Evolutionary conservation across 345 rosid genomes (phyloP).

Genomic region (Gossypium bickii): DNA sequence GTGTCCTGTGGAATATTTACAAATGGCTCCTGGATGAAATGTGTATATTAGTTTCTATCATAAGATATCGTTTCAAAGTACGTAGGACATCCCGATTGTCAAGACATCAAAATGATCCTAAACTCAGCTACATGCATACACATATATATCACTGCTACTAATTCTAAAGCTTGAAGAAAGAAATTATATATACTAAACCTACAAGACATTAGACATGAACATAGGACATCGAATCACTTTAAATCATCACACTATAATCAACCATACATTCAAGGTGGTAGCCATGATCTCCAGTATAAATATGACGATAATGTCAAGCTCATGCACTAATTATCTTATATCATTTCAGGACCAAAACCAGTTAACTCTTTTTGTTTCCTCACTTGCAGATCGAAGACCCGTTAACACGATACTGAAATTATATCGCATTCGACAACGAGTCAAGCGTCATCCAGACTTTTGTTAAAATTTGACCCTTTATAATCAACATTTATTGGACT

Average conservation of each 20-base stretch:
- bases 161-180: background rate
- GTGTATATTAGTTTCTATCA: constrained; percentile 13
- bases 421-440: background rate
- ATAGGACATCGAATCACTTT: background rate
- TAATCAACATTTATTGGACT: background rate
- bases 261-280: background rate
- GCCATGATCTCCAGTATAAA: background rate
- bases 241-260: background rate
- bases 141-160: background rate
- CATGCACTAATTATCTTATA: background rate
- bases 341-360: background rate
- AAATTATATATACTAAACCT: background rate
- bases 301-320: background rate
- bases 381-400: background rate
- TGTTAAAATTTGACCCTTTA: background rate
- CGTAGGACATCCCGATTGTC: background rate
- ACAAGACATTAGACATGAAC: background rate
- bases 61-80: background rate
- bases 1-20: constrained; percentile 76
- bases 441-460: background rate
- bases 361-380: background rate
- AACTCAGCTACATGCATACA: background rate
- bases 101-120: background rate
- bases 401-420: background rate
- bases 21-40: constrained; percentile 64